Evolutionary conservation across 2,329 filamentous ascomycete genomes (phyloP).

Genomic region (Nothomitra cinnamomea): DNA sequence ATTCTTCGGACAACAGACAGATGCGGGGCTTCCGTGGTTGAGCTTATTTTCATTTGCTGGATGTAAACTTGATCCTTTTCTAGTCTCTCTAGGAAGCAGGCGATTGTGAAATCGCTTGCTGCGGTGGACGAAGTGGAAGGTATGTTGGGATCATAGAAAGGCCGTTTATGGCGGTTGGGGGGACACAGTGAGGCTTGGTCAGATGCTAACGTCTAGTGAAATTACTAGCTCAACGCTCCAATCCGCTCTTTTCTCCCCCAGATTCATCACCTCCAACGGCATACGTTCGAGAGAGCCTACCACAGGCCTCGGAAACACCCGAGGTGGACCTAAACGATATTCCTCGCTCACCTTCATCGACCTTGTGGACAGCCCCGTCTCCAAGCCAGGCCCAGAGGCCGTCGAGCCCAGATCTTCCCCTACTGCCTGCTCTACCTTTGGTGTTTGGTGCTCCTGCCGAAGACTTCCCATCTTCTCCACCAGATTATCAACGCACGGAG

Average conservation of each 20-base stretch:
- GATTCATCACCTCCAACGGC: background rate
- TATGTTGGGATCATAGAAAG: slow-evolving; percentile 14
- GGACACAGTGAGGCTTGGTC: background rate
- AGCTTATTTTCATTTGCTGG: background rate
- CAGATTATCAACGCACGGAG: slow-evolving; percentile 26
- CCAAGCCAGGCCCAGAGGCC: slow-evolving; percentile 8
- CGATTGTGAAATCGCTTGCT: slow-evolving; percentile 31
- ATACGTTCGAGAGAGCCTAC: background rate
- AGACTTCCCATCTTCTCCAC: slow-evolving; percentile 17
- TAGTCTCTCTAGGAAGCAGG: slow-evolving; percentile 8
- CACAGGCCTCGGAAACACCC: background rate
- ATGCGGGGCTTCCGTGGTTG: background rate
- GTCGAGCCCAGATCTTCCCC: slow-evolving; percentile 10
- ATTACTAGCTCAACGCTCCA: slow-evolving; percentile 2
- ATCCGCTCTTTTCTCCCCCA: background rate
- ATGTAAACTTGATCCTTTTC: slow-evolving; percentile 3
- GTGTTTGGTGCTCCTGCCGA: background rate
- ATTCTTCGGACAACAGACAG: too few species aligned
- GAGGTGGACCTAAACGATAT: background rate
- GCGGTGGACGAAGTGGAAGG: slow-evolving; percentile 29
- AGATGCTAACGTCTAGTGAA: background rate
- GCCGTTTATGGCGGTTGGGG: too few species aligned
- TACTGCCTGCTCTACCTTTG: slow-evolving; percentile 2
- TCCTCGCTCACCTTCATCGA: slow-evolving; percentile 1
- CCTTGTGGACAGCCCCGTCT: slow-evolving; percentile 7